Percentiles rank a stretch among this genome's conserved stretches.
Evolutionary conservation across 2,329 filamentous ascomycete species (phyloP).

Genomic region (Ophiostoma sp.): DNA sequence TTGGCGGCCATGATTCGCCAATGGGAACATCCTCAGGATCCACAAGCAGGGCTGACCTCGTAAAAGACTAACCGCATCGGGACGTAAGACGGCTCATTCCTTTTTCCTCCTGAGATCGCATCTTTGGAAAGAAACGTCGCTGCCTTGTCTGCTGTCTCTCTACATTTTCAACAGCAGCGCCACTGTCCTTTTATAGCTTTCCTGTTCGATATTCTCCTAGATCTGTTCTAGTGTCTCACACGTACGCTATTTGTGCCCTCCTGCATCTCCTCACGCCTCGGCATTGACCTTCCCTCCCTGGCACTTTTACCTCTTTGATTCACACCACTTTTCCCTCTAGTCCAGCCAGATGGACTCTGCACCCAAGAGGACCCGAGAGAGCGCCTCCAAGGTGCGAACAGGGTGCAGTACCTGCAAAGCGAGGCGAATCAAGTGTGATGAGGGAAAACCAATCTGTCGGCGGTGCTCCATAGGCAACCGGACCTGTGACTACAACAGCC

Average conservation of each 20-base stretch:
- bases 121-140: background rate
- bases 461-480: conserved; percentile 8
- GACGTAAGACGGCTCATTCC: background rate
- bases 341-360: background rate
- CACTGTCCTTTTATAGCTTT: background rate
- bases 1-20: background rate
- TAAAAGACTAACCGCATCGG: background rate
- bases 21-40: background rate
- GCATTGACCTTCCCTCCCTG: too few relatives aligned
- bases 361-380: conserved; percentile 12
- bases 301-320: too few relatives aligned
- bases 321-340: background rate
- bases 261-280: too few relatives aligned
- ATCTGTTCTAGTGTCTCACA: too few relatives aligned
- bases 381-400: conserved; percentile 11
- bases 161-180: background rate
- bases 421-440: conserved; percentile 7
- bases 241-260: background rate
- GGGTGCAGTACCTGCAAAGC: conserved; percentile 11
- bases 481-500: background rate
- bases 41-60: background rate
- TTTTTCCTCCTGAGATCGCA: background rate
- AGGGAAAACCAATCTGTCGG: conserved; percentile 12
- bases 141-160: background rate
- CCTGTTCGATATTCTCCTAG: too few relatives aligned